phyloP scores from a whole-genome alignment of 140 eudicot genomes.

The Erigeron philadelphicus region DNA sequence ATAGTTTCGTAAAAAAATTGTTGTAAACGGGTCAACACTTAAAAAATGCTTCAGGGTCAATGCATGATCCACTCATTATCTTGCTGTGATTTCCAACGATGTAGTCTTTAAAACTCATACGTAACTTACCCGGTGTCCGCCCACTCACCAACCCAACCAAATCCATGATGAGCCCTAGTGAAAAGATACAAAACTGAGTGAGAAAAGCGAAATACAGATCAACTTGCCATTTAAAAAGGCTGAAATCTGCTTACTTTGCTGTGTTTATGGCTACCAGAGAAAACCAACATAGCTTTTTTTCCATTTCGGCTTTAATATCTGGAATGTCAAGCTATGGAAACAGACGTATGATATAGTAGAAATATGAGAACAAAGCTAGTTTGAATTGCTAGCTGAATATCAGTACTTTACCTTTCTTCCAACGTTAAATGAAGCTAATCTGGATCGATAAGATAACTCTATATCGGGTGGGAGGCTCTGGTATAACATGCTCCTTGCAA shows the following conservation, averaged over 20 bases:
- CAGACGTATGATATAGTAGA: not conserved
- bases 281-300: conserved; percentile 75
- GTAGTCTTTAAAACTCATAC: not conserved
- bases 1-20: no score
- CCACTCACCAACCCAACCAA: conserved; percentile 99
- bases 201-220: not conserved
- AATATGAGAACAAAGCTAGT: not conserved
- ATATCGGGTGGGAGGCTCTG: conserved; percentile 79
- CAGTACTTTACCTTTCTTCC: conserved; percentile 55
- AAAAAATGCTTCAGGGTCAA: not conserved
- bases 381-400: not conserved
- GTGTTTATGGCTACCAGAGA: conserved; percentile 74
- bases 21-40: no score
- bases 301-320: conserved; percentile 74
- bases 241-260: conserved; percentile 48
- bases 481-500: conserved; percentile 59
- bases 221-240: not conserved
- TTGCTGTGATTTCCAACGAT: not conserved
- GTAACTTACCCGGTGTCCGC: conserved; percentile 66
- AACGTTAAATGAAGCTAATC: conserved; percentile 50
- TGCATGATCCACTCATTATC: not conserved
- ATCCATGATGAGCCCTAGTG: conserved; percentile 84
- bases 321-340: conserved; percentile 52
- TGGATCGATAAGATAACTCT: conserved; percentile 56
- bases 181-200: conserved; percentile 11